Conservation (phyloP, 208 protist species). For the Trypanosoma scelopori region DNA sequence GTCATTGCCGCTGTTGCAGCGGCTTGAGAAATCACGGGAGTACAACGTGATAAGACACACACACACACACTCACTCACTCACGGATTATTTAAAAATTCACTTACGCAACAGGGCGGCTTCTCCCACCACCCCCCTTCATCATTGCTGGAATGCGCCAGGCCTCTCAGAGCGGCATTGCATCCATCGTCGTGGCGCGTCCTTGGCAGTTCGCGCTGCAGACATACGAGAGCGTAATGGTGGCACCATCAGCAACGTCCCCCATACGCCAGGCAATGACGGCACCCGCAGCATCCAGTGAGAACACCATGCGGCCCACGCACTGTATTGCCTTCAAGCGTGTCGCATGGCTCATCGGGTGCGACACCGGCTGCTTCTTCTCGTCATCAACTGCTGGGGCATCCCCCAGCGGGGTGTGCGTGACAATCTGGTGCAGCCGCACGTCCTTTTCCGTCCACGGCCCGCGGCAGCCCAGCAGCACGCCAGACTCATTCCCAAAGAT, state of each 20-base stretch:
- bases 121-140: no score
- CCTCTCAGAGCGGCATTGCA: slow-evolving; percentile 32
- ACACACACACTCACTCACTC: no score
- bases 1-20: no score
- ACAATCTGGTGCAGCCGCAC: not conserved
- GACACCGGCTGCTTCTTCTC: slow-evolving; percentile 36
- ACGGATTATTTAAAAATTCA: no score
- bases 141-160: not conserved
- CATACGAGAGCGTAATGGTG: slow-evolving; percentile 30
- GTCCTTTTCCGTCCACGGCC: not conserved
- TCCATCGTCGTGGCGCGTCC: slow-evolving; percentile 64
- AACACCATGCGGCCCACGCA: slow-evolving; percentile 37
- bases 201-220: slow-evolving; percentile 73
- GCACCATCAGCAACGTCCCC: not conserved
- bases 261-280: slow-evolving; percentile 48
- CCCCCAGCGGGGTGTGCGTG: slow-evolving; percentile 13
- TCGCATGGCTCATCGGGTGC: slow-evolving; percentile 51
- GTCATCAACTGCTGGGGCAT: slow-evolving; percentile 16
- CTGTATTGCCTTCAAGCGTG: slow-evolving; percentile 55
- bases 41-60: no score
- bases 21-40: no score
- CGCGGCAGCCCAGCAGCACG: slow-evolving; percentile 18
- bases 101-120: no score
- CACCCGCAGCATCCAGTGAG: slow-evolving; percentile 57
- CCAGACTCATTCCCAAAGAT: slow-evolving; percentile 67